These are phyloP conservation scores for Canna indica DNA, from an alignment of 176 grass and related monocot species.

Conservation along the genomic window DNA sequence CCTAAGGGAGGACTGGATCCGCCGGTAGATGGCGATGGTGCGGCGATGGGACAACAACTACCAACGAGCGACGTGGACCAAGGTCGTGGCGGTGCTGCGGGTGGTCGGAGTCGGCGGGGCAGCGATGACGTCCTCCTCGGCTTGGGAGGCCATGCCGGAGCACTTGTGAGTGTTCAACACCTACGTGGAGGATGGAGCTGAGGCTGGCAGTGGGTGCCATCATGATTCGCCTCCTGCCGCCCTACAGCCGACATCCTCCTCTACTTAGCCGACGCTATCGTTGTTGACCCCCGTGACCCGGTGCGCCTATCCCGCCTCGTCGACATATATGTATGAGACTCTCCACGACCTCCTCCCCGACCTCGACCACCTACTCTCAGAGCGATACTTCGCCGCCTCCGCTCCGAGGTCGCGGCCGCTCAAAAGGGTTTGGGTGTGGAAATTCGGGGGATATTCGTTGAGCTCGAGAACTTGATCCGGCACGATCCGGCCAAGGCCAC, in stretches of 20 bases:
- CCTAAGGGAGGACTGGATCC: constrained; percentile 88
- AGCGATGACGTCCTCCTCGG: constrained; percentile 3
- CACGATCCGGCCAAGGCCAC: constrained; percentile 24
- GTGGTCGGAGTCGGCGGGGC: constrained; percentile 40
- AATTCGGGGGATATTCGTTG: constrained; percentile 36
- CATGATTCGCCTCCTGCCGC: constrained; percentile 32
- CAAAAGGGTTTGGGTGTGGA: constrained; percentile 25
- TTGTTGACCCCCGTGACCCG: constrained; percentile 15
- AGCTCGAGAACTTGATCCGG: constrained; percentile 34
- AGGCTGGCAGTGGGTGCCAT: constrained; percentile 34
- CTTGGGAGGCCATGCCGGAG: constrained; percentile 37
- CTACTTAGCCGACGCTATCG: constrained; percentile 23
- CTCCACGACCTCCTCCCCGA: constrained; percentile 24
- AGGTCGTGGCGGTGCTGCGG: constrained; percentile 58
- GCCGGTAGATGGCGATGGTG: constrained; percentile 65
- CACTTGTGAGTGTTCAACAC: constrained; percentile 60
- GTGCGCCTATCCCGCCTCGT: constrained; percentile 37
- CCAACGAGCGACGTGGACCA: constrained; percentile 65
- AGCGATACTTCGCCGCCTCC: constrained; percentile 8
- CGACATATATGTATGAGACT: constrained; percentile 49
- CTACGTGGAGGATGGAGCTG: constrained; percentile 58
- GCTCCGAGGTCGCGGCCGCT: constrained; percentile 15
- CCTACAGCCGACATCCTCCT: constrained; percentile 19
- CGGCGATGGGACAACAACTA: constrained; percentile 74
- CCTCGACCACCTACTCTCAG: constrained; percentile 20